Evolutionary conservation across 441 rosid species (phyloP), one percentile per base, ranked within the genome.

Genomic region (Omphalea diandra): DNA sequence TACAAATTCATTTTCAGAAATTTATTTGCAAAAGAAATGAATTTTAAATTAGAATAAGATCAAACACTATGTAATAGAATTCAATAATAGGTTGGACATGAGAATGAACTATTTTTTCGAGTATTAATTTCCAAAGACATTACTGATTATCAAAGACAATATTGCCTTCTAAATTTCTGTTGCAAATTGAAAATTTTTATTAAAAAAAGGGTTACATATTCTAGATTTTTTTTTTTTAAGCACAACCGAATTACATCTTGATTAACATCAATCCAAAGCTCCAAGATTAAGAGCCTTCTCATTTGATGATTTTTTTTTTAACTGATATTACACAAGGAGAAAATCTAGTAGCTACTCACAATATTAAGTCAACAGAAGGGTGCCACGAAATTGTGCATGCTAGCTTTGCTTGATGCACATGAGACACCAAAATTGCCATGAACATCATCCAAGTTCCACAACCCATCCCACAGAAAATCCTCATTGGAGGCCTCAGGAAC

Each of bases 401-500:
- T 33, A 22, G 82, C 67, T 76, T 77, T 84, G 77, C 76, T 70
- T 61, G 84, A 27, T 58, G 82, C 81, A 73, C 75, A 76, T 11
- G 79, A 63, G 15, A 59, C 76, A 43, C 83, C 80, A 35, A 81
- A 70, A 72, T 68, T 76, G 27, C 50, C 87, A 67, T 85, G 78
- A 36, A 79, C 59, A 75, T 87, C 90, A 67, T 86, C 88, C 79
- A 82, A 69, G 68, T 84, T 85, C 96, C 96, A 90, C 69, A 90
- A 50, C 5, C 85, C 87, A 53, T 88, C 93, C 93, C 93, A 90
- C n/a, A 86, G 73, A 40, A 67, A 38, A 32, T 82, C 90, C 64
- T 86, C 96, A 36, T 72, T 71, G 3, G 76, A 71, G 63, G 75
- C 71, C 67, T 83, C 82, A 5, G 73, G 35, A 6, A n/a, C n/a